Conservation (phyloP, 345 rosid species). For the Lumnitzera littorea region DNA sequence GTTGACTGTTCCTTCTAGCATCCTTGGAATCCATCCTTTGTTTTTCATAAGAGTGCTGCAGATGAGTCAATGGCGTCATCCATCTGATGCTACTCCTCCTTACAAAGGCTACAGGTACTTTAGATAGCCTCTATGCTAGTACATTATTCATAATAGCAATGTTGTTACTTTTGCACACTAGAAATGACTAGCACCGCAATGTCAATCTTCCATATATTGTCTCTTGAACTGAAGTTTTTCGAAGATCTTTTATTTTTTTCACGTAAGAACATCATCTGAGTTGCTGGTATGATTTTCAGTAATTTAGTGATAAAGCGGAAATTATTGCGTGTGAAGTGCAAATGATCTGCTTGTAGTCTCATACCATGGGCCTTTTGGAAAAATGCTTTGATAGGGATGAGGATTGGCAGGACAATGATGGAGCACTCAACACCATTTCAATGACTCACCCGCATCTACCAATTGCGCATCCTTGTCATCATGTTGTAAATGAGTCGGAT, state of each 20-base stretch:
- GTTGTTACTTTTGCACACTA: too few species aligned
- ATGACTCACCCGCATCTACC: slow-evolving; percentile 92
- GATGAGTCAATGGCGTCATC: slow-evolving; percentile 76
- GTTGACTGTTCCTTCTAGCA: slow-evolving; percentile 66
- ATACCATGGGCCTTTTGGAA: background rate
- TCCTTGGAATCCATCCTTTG: slow-evolving; percentile 75
- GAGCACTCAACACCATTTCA: slow-evolving; percentile 88
- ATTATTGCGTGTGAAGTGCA: too few species aligned
- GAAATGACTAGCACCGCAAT: too few species aligned
- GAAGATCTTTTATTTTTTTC: too few species aligned
- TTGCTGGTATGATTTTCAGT: too few species aligned
- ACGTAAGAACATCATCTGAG: too few species aligned
- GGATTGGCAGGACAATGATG: slow-evolving; percentile 95
- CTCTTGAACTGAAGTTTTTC: too few species aligned
- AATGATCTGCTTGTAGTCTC: background rate
- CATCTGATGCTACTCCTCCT: slow-evolving; percentile 59
- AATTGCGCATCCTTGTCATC: slow-evolving; percentile 53
- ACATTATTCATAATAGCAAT: too few species aligned
- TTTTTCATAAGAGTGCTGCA: slow-evolving; percentile 79
- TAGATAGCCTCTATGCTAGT: background rate
- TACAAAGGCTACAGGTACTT: slow-evolving; percentile 84
- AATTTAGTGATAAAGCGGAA: too few species aligned
- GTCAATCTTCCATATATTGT: too few species aligned
- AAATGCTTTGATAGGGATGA: slow-evolving; percentile 52
- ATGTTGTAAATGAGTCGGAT: slow-evolving; percentile 45